Base-by-base conservation (phyloP, 2,329 filamentous ascomycete genomes). In the Hymenoscyphus scutula region DNA sequence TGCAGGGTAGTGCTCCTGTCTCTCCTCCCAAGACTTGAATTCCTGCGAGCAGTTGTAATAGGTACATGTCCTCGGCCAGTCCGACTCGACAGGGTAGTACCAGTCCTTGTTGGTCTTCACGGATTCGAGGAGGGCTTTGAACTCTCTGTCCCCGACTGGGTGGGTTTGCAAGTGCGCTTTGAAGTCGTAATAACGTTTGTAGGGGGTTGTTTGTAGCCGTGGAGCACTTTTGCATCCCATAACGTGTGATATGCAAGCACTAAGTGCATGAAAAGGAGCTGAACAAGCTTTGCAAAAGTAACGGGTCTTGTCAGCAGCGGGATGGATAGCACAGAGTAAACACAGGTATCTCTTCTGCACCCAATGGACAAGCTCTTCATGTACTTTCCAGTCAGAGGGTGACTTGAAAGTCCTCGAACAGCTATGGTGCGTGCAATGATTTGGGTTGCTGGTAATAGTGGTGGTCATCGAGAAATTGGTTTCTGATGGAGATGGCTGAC, bases 311-410 rank as follows among this genome's bases (percentile, higher is more conserved):
- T 34, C 29, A 25, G 30, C 32, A 34, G 30, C 55, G 1, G 55
- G 29, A 41, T 38, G 32, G 15, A 38, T 38, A 34, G 30, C 55
- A 38, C 55, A 57, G 15, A 57, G n/a, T 27, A 57, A 41, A 19
- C 55, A 57, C 55, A 57, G 10, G 55, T 37, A 57, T 27, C 37
- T 37, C 6, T 57, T n/a, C 7, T 57, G 55, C 55, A 38, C 17
- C 55, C 55, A 57, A 19, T 57, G 55, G 7, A 57, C 55, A n/a
- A 37, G 30, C 37, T 57, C 37, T 15, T 57, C 55, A 13, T 57
- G 55, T n/a, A 34, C 37, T 25, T 37, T 38, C 55, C 55, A 57
- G 3, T 34, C 32, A 0, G 55, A 57, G 2, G 55, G 55, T 11
- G 55, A 57, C 25, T 27, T 38, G 19, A 57, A 57, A 7, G 34